Conservation (phyloP, 805 yeast species). For the Pichia deserticola region DNA sequence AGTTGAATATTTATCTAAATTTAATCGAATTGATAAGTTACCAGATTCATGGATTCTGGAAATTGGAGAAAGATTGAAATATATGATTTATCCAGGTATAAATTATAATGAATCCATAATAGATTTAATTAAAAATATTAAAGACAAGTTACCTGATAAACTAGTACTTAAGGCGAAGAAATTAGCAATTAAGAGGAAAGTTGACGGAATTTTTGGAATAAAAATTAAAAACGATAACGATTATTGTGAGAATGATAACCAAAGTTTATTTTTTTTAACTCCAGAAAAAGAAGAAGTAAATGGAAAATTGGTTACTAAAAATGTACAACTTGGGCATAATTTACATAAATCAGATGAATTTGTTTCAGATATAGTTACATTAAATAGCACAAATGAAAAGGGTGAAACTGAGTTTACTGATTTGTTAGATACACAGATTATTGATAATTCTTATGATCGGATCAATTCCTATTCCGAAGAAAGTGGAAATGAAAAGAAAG, state of each 20-base stretch:
- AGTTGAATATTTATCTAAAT: not conserved
- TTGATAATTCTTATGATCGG: not conserved
- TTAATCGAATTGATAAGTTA: slow-evolving; percentile 1
- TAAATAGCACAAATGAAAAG: too few relatives aligned
- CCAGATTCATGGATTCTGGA: slow-evolving; percentile 3
- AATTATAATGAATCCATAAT: not conserved
- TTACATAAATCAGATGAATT: not conserved
- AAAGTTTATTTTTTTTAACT: not conserved
- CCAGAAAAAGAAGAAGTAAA: too few relatives aligned
- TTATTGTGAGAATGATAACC: too few relatives aligned
- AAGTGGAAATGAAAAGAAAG: not conserved
- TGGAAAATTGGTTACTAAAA: too few relatives aligned
- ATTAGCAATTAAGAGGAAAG: not conserved
- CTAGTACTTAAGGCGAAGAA: not conserved
- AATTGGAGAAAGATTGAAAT: not conserved
- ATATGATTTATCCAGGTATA: not conserved
- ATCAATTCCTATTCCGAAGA: not conserved
- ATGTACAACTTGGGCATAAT: too few relatives aligned
- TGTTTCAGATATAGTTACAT: too few relatives aligned
- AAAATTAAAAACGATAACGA: not conserved
- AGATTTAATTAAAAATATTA: not conserved
- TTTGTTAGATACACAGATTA: not conserved
- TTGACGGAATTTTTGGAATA: not conserved
- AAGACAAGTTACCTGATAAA: not conserved
- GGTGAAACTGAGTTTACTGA: not conserved